These are phyloP conservation scores for Verticillium nubilum DNA, from an alignment of 2,329 filamentous ascomycete genomes.

Conservation along the genomic window DNA sequence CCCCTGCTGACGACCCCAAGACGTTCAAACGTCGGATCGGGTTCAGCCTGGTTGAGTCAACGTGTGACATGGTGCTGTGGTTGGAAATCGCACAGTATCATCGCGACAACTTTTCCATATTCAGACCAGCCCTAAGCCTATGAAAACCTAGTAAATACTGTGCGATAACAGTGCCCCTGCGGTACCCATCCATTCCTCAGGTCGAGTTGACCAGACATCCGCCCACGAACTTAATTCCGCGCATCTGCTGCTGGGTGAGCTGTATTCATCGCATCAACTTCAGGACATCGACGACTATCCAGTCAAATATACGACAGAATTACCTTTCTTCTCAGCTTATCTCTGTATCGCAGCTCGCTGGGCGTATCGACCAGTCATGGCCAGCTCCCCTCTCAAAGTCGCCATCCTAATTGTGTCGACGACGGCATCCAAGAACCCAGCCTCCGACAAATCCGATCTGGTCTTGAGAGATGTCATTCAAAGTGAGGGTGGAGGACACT, in stretches of 20 bases:
- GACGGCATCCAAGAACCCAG: constrained; percentile 74
- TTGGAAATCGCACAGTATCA: background rate
- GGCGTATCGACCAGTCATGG: constrained; percentile 22
- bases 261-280: background rate
- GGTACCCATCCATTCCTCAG: background rate
- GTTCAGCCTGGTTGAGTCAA: too few relatives aligned
- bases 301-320: background rate
- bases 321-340: background rate
- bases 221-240: background rate
- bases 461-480: constrained; percentile 65
- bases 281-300: background rate
- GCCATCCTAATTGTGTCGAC: constrained; percentile 87
- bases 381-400: constrained; percentile 50
- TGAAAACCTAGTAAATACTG: background rate
- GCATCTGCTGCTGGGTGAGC: background rate
- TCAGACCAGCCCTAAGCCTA: too few relatives aligned
- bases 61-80: background rate
- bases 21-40: too few relatives aligned
- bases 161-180: background rate
- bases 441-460: constrained; percentile 68
- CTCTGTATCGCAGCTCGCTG: background rate
- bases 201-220: background rate
- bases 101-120: too few relatives aligned
- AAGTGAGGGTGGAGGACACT: constrained; percentile 61
- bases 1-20: too few relatives aligned